These are phyloP conservation scores for Rossbeevera mucosa DNA, from an alignment of 768 basidiomycete species.

Conservation along the genomic window DNA sequence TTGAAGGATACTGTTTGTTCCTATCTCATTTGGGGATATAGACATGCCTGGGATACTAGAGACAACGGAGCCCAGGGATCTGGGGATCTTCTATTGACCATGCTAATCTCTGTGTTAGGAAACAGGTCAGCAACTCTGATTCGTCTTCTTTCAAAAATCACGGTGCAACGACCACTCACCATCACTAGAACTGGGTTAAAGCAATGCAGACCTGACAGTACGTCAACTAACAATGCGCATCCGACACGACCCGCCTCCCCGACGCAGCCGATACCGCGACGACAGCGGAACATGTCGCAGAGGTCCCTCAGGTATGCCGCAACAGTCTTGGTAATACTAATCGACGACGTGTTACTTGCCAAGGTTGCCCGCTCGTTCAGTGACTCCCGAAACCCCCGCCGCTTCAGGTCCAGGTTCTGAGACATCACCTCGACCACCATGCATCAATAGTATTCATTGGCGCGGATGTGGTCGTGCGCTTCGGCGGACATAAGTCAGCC, in stretches of 20 bases:
- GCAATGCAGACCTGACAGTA: constrained; percentile 71
- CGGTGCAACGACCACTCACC: constrained; percentile 43
- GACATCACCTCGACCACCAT: constrained; percentile 95
- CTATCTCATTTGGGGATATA: no score
- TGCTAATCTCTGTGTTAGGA: no score
- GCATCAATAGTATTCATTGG: constrained; percentile 56
- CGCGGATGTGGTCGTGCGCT: constrained; percentile 59
- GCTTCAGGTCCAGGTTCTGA: constrained; percentile 76
- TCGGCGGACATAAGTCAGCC: constrained; percentile 68
- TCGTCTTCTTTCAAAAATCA: not conserved
- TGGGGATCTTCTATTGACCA: no score
- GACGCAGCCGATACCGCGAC: constrained; percentile 52
- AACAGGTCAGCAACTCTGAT: no score
- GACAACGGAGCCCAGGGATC: no score
- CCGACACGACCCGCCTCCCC: constrained; percentile 64
- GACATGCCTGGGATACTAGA: no score
- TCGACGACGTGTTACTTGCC: constrained; percentile 91
- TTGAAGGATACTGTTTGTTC: no score
- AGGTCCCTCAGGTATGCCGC: constrained; percentile 66
- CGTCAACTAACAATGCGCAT: not conserved
- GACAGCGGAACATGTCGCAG: no score
- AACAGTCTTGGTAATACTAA: constrained; percentile 92
- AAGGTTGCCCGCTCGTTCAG: constrained; percentile 73
- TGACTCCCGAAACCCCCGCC: constrained; percentile 58
- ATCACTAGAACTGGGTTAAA: constrained; percentile 97